Percentiles rank a stretch among this genome's conserved stretches.
These are phyloP conservation scores for Tolypocladium cylindrosporum DNA, from an alignment of 2,329 filamentous ascomycete genomes.

Conservation along the genomic window DNA sequence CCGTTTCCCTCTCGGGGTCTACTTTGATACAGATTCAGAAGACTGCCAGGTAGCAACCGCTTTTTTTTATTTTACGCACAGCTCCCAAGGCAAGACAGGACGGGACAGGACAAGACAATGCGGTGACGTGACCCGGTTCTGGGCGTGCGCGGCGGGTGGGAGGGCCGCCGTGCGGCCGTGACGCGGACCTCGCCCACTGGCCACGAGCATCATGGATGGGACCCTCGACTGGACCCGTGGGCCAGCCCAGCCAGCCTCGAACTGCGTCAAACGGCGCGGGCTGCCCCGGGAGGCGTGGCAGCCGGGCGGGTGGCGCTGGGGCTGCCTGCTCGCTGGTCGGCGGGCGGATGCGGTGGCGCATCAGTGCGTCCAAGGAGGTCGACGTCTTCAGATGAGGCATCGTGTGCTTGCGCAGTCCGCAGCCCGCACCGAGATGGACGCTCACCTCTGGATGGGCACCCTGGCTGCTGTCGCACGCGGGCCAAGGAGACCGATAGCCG, in stretches of 20 bases:
- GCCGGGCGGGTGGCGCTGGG: too few species aligned
- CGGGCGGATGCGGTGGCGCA: neutral
- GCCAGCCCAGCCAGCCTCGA: neutral
- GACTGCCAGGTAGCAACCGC: neutral
- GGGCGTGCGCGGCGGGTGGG: neutral
- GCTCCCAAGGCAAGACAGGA: neutral
- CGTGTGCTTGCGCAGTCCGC: too few species aligned
- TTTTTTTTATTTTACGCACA: neutral
- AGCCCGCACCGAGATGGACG: too few species aligned
- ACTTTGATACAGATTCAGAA: too few species aligned
- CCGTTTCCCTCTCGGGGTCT: neutral
- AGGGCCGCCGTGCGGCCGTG: too few species aligned
- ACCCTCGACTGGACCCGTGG: neutral
- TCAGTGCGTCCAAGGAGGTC: too few species aligned
- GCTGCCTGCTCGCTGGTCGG: neutral
- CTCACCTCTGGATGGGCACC: too few species aligned
- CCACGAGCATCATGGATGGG: neutral
- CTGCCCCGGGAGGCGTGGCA: neutral
- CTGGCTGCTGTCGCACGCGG: too few species aligned
- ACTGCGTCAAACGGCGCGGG: neutral
- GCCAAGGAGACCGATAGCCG: neutral
- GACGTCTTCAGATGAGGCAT: too few species aligned
- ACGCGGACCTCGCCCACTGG: neutral
- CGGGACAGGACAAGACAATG: neutral
- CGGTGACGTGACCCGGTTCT: neutral